Evolutionary conservation across 192 early-diverging fungal genomes (phyloP), one percentile per base, ranked within the genome.

Genomic region (Podila horticola): DNA sequence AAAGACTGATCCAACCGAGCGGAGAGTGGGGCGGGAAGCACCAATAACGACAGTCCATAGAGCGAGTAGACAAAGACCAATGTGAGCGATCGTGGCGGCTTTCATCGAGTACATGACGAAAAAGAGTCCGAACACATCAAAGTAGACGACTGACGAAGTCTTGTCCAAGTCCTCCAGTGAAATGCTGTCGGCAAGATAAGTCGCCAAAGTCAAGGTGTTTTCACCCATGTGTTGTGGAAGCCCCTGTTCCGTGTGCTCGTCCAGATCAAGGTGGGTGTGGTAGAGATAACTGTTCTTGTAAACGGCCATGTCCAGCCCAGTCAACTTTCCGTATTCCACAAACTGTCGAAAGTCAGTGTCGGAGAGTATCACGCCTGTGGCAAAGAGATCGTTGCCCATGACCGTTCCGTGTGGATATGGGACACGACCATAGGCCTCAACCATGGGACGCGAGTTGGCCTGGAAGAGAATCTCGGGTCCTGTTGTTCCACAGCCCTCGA

Each of bases 341-440:
- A 93, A 94, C 62, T 92, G 91, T 62, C 93, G 82, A 74, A 89
- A 94, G 65, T 94, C 93, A 3, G 93, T 94, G 72, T 94, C 93
- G 15, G 85, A 88, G 10, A 94, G 71, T 31, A 94, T 84, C 20
- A 94, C 65, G 6, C 89, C 89, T 6, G 89, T 89, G 3, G 81
- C 64, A 61, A 88, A 90, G 5, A 90, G 74, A 64, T 90, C 89
- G 63, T 90, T 90, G 15, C 69, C 88, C 74, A 90, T 74, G 22
- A 90, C 91, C 31, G 85, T 89, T 26, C 90, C 93, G 51, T 94
- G 93, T 11, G 92, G 92, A 58, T 89, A 86, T 29, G 90, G 90
- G 0, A 85, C 91, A 15, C 74, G 72, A 19, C 77, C 66, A 61
- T 93, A 93, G 5, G 92, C 92, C n/a, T 93, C 86, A 36, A 93